These are phyloP conservation scores for Acer negundo DNA, from an alignment of 345 rosid genomes.

Conservation along the genomic window DNA sequence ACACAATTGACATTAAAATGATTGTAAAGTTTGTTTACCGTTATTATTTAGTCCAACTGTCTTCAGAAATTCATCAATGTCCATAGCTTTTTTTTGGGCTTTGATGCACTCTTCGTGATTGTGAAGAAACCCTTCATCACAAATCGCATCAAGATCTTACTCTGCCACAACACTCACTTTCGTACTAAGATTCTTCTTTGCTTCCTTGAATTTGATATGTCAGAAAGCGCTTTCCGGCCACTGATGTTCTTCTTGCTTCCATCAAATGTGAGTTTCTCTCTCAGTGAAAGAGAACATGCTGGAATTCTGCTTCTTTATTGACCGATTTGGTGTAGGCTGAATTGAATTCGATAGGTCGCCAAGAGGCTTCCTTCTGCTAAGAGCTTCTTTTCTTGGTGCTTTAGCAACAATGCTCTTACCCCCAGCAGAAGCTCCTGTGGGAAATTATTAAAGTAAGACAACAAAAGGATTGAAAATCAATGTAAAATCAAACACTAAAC, in stretches of 20 bases:
- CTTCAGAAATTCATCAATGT: constrained; percentile 37
- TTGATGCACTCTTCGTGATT: constrained; percentile 57
- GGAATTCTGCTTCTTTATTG: constrained; percentile 37
- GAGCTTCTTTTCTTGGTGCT: constrained; percentile 35
- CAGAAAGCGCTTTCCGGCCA: constrained; percentile 55
- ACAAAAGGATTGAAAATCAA: neutral
- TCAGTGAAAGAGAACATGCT: constrained; percentile 25
- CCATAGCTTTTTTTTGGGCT: constrained; percentile 34
- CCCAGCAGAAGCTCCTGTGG: constrained; percentile 33
- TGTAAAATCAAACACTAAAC: neutral
- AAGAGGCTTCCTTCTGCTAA: constrained; percentile 56
- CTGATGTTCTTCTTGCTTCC: constrained; percentile 35
- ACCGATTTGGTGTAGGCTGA: constrained; percentile 34
- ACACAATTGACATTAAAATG: neutral
- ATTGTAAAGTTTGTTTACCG: constrained; percentile 22
- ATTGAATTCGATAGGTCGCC: constrained; percentile 63
- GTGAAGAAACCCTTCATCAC: constrained; percentile 48
- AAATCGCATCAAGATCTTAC: constrained; percentile 25
- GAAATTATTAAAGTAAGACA: neutral
- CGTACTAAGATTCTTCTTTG: constrained; percentile 31
- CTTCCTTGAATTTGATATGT: constrained; percentile 56
- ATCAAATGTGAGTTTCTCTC: constrained; percentile 27
- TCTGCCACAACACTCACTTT: constrained; percentile 36
- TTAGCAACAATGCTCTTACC: constrained; percentile 35
- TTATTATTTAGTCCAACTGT: constrained; percentile 39